Conservation (phyloP, 1,284 basidiomycete genomes). For the Mycocalia duriaeana region DNA sequence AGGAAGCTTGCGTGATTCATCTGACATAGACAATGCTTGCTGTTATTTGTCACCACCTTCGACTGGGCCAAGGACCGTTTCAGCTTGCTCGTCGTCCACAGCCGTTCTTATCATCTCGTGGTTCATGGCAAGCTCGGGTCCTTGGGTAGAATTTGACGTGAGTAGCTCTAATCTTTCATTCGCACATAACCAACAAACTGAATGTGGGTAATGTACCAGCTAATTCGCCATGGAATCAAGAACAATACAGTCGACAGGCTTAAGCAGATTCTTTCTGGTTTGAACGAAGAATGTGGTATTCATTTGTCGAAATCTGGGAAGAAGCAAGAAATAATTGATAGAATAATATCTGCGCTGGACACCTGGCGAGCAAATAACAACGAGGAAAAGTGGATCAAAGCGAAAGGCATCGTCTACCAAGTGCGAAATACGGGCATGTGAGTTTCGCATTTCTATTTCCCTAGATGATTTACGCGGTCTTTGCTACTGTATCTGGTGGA, state of each 20-base stretch:
- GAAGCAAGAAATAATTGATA: constrained; percentile 79
- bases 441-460: no score
- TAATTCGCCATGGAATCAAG: constrained; percentile 40
- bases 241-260: constrained; percentile 73
- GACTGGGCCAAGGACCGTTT: constrained; percentile 5
- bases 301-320: constrained; percentile 73
- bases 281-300: constrained; percentile 71
- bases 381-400: constrained; percentile 62
- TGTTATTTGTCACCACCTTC: constrained; percentile 14
- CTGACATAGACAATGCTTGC: constrained; percentile 8
- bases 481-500: no score
- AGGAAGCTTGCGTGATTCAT: neutral
- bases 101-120: constrained; percentile 7
- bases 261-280: constrained; percentile 66
- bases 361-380: constrained; percentile 49
- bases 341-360: constrained; percentile 54
- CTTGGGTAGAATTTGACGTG: constrained; percentile 62
- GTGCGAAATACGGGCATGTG: constrained; percentile 57
- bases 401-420: constrained; percentile 55
- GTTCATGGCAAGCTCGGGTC: constrained; percentile 31
- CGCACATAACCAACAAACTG: constrained; percentile 5
- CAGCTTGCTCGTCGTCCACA: constrained; percentile 11
- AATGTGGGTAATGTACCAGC: constrained; percentile 30
- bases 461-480: no score
- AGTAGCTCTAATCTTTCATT: constrained; percentile 17